Percentiles rank a stretch among this genome's conserved stretches.
Evolutionary conservation across 2,329 filamentous ascomycete species (phyloP).

Genomic region (Mariannaea elegans): DNA sequence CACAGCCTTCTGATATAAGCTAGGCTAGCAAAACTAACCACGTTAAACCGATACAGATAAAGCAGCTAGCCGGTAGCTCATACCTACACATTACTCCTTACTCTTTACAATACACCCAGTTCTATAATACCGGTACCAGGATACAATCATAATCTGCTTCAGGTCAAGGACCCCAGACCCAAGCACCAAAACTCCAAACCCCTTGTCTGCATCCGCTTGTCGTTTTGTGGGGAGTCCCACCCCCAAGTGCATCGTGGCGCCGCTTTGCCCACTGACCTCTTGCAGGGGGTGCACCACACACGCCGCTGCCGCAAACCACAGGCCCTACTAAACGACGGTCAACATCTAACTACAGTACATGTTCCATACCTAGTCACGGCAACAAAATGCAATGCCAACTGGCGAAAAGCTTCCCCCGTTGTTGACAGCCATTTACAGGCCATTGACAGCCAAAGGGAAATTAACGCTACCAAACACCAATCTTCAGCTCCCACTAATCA

Average conservation of each 20-base stretch:
- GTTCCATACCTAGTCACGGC: constrained; percentile 2
- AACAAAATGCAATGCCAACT: constrained; percentile 23
- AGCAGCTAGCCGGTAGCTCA: too few relatives aligned
- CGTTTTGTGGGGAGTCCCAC: constrained; percentile 19
- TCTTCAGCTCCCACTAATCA: too few relatives aligned
- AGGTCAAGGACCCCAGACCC: not conserved
- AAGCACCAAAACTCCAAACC: not conserved
- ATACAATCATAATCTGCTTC: too few relatives aligned
- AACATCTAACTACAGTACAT: constrained; percentile 13
- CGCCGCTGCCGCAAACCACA: not conserved
- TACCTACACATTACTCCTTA: too few relatives aligned
- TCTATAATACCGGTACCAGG: too few relatives aligned
- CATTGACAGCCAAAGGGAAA: not conserved
- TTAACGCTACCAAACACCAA: not conserved
- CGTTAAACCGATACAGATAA: too few relatives aligned
- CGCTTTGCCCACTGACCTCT: constrained; percentile 13
- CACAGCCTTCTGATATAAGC: not conserved
- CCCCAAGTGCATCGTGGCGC: constrained; percentile 15
- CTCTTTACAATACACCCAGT: too few relatives aligned
- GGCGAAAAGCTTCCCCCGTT: not conserved
- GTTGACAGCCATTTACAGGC: not conserved
- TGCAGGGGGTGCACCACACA: constrained; percentile 1
- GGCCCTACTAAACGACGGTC: not conserved
- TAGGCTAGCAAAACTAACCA: too few relatives aligned
- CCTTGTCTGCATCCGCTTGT: constrained; percentile 3